A percentile compares a stretch with the other conserved stretches of the same genome.
Conservation (phyloP, 2,329 filamentous ascomycete genomes). For the Pseudocercospora ulei region DNA sequence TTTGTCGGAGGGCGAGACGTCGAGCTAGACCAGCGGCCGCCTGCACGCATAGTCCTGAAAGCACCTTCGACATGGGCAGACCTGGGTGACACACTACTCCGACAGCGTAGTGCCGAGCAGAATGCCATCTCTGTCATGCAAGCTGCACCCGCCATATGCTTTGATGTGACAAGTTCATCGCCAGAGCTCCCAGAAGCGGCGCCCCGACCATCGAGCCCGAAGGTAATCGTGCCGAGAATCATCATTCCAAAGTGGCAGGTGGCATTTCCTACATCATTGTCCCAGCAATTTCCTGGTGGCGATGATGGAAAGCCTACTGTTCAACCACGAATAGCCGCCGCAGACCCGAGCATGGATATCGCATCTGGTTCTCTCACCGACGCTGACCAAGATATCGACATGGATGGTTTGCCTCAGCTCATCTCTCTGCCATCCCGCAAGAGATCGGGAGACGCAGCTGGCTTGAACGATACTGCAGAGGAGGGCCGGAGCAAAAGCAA, state of each 20-base stretch:
- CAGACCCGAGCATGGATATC: conserved; percentile 24
- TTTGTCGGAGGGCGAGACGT: conserved; percentile 11
- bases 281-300: conserved; percentile 31
- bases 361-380: conserved; percentile 20
- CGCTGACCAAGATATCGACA: conserved; percentile 31
- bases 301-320: conserved; percentile 29
- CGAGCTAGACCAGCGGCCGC: not conserved
- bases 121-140: conserved; percentile 19
- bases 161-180: conserved; percentile 20
- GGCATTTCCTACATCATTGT: conserved; percentile 19
- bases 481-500: conserved; percentile 51
- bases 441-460: conserved; percentile 52
- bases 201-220: conserved; percentile 8
- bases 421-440: conserved; percentile 44
- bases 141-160: conserved; percentile 26
- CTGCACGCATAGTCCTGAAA: conserved; percentile 22
- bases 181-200: not conserved
- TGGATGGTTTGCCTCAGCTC: conserved; percentile 31
- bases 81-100: conserved; percentile 29
- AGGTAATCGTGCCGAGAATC: conserved; percentile 9
- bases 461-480: conserved; percentile 49
- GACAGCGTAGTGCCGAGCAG: conserved; percentile 28
- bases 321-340: conserved; percentile 29
- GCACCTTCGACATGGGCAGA: conserved; percentile 31
- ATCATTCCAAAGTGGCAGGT: conserved; percentile 8